phyloP scores from a whole-genome alignment of 2,329 filamentous ascomycete species.

The Trichoderma afroharzianum region DNA sequence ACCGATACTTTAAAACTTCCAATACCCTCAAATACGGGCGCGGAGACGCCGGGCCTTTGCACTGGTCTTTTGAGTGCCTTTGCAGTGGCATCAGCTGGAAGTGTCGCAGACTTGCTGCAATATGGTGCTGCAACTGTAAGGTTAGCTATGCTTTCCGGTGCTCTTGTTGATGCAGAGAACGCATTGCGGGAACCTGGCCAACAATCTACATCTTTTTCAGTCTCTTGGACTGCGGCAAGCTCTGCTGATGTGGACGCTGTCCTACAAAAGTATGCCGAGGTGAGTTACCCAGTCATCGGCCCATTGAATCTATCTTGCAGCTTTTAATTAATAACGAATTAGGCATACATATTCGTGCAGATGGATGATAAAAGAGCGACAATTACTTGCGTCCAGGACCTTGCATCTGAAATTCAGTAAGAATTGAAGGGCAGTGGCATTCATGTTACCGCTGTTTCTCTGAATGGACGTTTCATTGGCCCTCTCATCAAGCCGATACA shows the following conservation, averaged over 20 bases:
- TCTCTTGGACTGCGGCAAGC: constrained; percentile 34
- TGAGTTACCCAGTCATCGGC: neutral
- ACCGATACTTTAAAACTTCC: neutral
- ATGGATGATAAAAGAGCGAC: neutral
- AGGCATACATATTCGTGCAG: neutral
- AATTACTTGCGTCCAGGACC: neutral
- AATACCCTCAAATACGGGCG: neutral
- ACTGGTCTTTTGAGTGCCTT: neutral
- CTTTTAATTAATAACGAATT: neutral
- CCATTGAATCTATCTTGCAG: neutral
- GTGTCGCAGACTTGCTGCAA: neutral
- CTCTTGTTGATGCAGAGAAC: neutral
- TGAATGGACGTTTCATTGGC: neutral
- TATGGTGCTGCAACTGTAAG: neutral
- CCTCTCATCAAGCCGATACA: neutral
- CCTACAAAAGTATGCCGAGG: constrained; percentile 23
- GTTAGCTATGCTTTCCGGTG: neutral
- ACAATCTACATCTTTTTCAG: constrained; percentile 29
- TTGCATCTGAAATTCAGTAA: neutral
- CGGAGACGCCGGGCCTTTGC: neutral
- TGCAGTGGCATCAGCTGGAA: neutral
- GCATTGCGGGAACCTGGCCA: constrained; percentile 33
- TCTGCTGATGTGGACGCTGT: constrained; percentile 20
- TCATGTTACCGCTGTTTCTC: no score
- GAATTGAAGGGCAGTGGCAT: neutral